Conservation (phyloP, 2,329 filamentous ascomycete species). For the Beauveria scarabaeidicola region DNA sequence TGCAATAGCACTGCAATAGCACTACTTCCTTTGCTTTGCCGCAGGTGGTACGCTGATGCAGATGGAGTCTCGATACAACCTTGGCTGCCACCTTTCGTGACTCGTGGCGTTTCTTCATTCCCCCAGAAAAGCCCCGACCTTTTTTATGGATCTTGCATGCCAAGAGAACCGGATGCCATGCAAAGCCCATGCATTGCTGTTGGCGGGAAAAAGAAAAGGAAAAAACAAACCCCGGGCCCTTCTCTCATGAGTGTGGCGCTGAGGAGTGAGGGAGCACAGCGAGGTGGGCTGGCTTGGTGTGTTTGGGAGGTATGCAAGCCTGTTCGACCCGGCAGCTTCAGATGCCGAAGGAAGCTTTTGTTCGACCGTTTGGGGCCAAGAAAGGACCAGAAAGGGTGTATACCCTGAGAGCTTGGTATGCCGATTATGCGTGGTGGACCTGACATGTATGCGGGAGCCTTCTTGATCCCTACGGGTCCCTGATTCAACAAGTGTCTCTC, state of each 20-base stretch:
- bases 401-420: slow-evolving; percentile 3
- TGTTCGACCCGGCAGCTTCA: neutral
- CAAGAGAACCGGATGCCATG: neutral
- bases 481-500: slow-evolving; percentile 4
- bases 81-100: neutral
- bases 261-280: neutral
- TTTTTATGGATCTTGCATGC: neutral
- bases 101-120: slow-evolving; percentile 2
- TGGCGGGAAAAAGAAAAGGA: neutral
- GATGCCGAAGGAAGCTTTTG: neutral
- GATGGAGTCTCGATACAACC: neutral
- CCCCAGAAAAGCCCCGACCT: neutral
- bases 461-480: slow-evolving; percentile 1
- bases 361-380: neutral
- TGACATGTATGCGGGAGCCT: neutral
- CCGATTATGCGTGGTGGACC: slow-evolving; percentile 8
- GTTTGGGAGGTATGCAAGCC: neutral
- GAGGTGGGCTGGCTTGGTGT: neutral
- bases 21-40: too few relatives aligned
- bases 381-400: neutral
- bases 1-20: neutral
- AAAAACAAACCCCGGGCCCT: neutral
- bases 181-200: neutral
- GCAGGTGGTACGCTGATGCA: too few relatives aligned
- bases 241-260: neutral